A percentile compares a stretch with the other conserved stretches of the same genome.
These are phyloP conservation scores for Crithidia bombi DNA, from an alignment of 208 protist genomes.

Conservation along the genomic window DNA sequence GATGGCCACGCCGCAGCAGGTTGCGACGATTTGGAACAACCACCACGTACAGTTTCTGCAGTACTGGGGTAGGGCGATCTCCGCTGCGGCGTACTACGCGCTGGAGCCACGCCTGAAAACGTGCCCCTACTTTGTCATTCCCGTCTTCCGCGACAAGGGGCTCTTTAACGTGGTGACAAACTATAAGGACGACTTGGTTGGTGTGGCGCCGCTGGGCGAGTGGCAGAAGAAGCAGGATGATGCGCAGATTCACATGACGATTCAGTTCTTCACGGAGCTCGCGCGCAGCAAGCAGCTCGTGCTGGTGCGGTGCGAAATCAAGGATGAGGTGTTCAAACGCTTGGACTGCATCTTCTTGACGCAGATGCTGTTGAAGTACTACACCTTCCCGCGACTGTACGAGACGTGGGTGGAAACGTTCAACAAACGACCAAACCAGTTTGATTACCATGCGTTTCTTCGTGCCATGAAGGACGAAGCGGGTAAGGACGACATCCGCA, in stretches of 20 bases:
- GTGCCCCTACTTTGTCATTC: conserved; percentile 92
- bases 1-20: conserved; percentile 66
- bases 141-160: conserved; percentile 89
- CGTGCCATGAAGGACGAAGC: conserved; percentile 93
- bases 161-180: conserved; percentile 94
- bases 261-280: conserved; percentile 95
- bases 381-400: conserved; percentile 84
- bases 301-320: conserved; percentile 91
- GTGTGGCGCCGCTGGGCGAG: conserved; percentile 85
- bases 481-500: conserved; percentile 79
- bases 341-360: conserved; percentile 90
- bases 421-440: conserved; percentile 82
- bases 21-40: conserved; percentile 86
- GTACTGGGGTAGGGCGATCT: conserved; percentile 90
- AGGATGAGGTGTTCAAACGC: conserved; percentile 90
- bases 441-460: conserved; percentile 90
- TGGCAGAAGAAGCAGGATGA: conserved; percentile 91
- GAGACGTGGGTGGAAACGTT: conserved; percentile 91
- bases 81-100: conserved; percentile 78
- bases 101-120: conserved; percentile 79
- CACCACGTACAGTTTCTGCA: conserved; percentile 91
- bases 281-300: conserved; percentile 82
- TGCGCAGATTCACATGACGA: conserved; percentile 90
- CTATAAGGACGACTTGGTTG: conserved; percentile 87
- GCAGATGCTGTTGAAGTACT: conserved; percentile 93